Percentiles rank a stretch among this genome's conserved stretches.
phyloP scores from a whole-genome alignment of 495 filamentous ascomycete genomes.

The Penicillium cataractarum region DNA sequence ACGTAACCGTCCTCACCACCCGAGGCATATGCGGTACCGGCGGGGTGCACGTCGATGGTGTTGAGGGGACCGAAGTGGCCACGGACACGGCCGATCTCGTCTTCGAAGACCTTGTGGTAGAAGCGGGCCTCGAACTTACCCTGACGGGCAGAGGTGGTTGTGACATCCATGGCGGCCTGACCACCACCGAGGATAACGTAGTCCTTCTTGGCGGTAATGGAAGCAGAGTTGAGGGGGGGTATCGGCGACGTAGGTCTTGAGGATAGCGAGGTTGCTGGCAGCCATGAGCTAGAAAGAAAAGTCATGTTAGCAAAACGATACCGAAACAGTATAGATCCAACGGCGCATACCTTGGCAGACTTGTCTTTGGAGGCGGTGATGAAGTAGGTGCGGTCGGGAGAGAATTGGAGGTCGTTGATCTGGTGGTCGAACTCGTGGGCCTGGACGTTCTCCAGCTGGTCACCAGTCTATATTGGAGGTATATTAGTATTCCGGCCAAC shows the following conservation, averaged over 20 bases:
- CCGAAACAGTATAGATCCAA: neutral
- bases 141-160: conserved; percentile 88
- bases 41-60: conserved; percentile 85
- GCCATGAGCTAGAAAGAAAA: conserved; percentile 69
- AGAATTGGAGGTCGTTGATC: conserved; percentile 95
- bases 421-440: conserved; percentile 81
- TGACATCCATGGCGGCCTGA: conserved; percentile 98
- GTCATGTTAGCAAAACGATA: neutral
- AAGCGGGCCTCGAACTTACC: conserved; percentile 99
- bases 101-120: conserved; percentile 98
- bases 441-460: conserved; percentile 74
- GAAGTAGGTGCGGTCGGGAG: conserved; percentile 91
- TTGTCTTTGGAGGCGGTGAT: conserved; percentile 98
- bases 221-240: conserved; percentile 96
- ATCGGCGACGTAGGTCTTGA: conserved; percentile 90
- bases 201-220: conserved; percentile 91
- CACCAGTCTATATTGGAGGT: conserved; percentile 65
- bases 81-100: conserved; percentile 94
- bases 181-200: conserved; percentile 97
- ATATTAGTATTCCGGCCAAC: conserved; percentile 16
- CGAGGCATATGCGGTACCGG: conserved; percentile 86
- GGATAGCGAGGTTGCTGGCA: conserved; percentile 78
- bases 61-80: conserved; percentile 97
- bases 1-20: conserved; percentile 99
- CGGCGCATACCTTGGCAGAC: conserved; percentile 73